A percentile compares a stretch with the other conserved stretches of the same genome.
phyloP scores from a whole-genome alignment of 2,329 filamentous ascomycete species.

The Diplodia seriata region DNA sequence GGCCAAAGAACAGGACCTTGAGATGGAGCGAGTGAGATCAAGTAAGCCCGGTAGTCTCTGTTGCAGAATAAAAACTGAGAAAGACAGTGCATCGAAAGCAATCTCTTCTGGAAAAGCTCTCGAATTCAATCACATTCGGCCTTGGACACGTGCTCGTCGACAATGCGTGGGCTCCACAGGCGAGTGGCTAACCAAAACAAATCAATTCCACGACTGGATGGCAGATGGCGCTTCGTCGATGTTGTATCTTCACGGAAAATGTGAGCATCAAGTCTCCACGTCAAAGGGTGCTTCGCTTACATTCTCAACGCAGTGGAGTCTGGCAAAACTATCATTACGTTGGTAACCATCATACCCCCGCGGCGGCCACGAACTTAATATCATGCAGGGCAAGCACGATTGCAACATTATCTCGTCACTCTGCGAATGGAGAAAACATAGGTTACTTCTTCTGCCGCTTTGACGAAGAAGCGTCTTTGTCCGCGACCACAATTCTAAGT shows the following conservation, averaged over 20 bases:
- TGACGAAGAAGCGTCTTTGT: neutral
- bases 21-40: neutral
- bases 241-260: neutral
- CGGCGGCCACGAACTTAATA: neutral
- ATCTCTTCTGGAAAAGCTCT: neutral
- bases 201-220: neutral
- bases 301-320: neutral
- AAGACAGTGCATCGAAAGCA: neutral
- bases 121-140: neutral
- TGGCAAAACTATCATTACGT: conserved; percentile 2
- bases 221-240: neutral
- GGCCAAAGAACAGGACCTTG: neutral
- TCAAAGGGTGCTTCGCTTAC: neutral
- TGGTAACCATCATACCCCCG: neutral
- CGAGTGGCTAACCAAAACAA: neutral
- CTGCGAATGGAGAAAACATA: neutral
- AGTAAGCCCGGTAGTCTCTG: neutral
- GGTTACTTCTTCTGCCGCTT: conserved; percentile 9
- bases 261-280: neutral
- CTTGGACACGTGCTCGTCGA: conserved; percentile 1
- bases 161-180: neutral
- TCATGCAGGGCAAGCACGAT: neutral
- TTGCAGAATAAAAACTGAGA: neutral
- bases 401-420: neutral
- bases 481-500: neutral